Percentiles rank a stretch among this genome's conserved stretches.
Evolutionary conservation across 768 basidiomycete genomes (phyloP).

Genomic region (Amanita inopinata): DNA sequence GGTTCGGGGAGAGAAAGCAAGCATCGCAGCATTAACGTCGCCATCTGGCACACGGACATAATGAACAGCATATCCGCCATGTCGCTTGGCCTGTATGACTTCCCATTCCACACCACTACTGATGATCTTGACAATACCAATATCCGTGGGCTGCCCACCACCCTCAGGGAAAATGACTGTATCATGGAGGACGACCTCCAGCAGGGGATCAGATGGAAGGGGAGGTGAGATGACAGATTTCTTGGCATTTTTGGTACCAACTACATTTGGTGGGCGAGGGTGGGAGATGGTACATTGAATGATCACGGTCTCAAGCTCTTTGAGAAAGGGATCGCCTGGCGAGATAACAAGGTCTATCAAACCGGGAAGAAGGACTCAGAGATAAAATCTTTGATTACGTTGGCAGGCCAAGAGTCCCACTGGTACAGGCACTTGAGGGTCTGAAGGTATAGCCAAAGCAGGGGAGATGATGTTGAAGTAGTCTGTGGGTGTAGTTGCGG

Average conservation of each 20-base stretch:
- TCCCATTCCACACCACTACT: constrained; percentile 39
- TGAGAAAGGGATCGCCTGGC: constrained; percentile 61
- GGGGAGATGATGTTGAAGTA: constrained; percentile 62
- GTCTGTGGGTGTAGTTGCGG: constrained; percentile 36
- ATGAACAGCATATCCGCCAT: constrained; percentile 69
- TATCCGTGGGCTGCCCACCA: constrained; percentile 73
- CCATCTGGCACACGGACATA: constrained; percentile 41
- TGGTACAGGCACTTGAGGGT: constrained; percentile 43
- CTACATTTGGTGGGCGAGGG: constrained; percentile 24
- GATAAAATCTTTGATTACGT: constrained; percentile 29
- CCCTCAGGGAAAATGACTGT: constrained; percentile 79
- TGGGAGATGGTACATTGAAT: constrained; percentile 40
- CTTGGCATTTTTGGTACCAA: constrained; percentile 38
- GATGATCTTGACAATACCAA: constrained; percentile 43
- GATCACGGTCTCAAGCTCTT: constrained; percentile 46
- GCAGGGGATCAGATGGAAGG: constrained; percentile 34
- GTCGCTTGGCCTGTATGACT: constrained; percentile 57
- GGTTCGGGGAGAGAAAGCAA: constrained; percentile 40
- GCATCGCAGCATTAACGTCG: constrained; percentile 31
- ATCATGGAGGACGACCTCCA: constrained; percentile 65
- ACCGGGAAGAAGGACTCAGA: background rate
- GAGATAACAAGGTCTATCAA: background rate
- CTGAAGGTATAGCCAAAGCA: constrained; percentile 43
- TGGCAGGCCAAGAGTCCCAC: constrained; percentile 77
- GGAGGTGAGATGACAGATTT: constrained; percentile 43